phyloP scores from a whole-genome alignment of 2,329 filamentous ascomycete species.

The Verticillium longisporum region DNA sequence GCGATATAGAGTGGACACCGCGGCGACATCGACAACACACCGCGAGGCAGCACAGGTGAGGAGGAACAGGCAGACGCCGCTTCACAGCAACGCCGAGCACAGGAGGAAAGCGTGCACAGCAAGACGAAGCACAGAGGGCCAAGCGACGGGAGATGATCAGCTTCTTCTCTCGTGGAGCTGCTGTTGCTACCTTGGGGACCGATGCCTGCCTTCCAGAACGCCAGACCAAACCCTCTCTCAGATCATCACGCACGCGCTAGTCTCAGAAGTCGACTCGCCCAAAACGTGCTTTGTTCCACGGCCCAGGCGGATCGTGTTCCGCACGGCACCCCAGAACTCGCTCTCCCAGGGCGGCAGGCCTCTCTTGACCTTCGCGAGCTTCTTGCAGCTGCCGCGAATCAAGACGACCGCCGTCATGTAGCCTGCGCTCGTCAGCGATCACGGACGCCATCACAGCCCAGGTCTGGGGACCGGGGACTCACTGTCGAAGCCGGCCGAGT shows the following conservation, averaged over 20 bases:
- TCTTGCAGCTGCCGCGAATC: constrained; percentile 18
- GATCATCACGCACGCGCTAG: not conserved
- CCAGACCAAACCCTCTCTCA: not conserved
- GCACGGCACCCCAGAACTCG: constrained; percentile 13
- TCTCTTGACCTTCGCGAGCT: not conserved
- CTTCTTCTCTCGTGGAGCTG: not conserved
- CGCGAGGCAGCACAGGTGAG: too few relatives aligned
- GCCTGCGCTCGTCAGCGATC: constrained; percentile 17
- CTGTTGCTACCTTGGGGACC: not conserved
- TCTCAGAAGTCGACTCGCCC: not conserved
- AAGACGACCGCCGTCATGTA: constrained; percentile 36
- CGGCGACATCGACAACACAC: too few relatives aligned
- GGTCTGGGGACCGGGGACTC: constrained; percentile 9
- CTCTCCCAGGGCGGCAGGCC: not conserved
- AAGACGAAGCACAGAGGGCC: not conserved
- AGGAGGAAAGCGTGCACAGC: not conserved
- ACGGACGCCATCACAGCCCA: not conserved
- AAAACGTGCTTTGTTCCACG: not conserved
- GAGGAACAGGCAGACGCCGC: too few relatives aligned
- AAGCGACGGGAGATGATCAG: not conserved
- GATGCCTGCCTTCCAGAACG: too few relatives aligned
- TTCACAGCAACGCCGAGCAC: not conserved
- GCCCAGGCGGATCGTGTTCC: constrained; percentile 17
- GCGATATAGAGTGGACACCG: too few relatives aligned
- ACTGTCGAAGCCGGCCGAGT: constrained; percentile 58